A percentile compares a stretch with the other conserved stretches of the same genome.
These are phyloP conservation scores for Rhizopogon salebrosus DNA, from an alignment of 768 basidiomycete genomes.

Conservation along the genomic window DNA sequence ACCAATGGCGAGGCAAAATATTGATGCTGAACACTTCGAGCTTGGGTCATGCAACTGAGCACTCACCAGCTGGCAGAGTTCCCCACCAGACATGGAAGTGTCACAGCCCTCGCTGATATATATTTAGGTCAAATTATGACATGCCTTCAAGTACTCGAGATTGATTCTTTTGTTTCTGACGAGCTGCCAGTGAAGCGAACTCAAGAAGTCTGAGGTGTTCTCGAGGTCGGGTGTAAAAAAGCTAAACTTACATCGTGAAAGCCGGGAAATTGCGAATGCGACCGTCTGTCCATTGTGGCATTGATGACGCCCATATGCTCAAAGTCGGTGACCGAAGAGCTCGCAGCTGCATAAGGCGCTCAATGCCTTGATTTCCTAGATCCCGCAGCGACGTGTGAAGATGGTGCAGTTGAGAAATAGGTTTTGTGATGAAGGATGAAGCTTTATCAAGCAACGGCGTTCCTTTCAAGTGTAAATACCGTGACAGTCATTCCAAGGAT, in stretches of 20 bases:
- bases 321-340: not conserved
- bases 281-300: too few species aligned
- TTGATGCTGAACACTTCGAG: slow-evolving; percentile 16
- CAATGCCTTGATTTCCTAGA: not conserved
- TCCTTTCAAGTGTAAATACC: not conserved
- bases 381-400: not conserved
- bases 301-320: not conserved
- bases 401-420: not conserved
- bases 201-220: not conserved
- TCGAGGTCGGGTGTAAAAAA: not conserved
- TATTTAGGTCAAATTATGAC: not conserved
- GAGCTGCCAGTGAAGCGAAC: not conserved
- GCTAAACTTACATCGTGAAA: not conserved
- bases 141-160: not conserved
- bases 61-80: slow-evolving; percentile 9
- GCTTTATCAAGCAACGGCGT: not conserved
- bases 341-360: not conserved
- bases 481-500: too few species aligned
- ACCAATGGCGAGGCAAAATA: slow-evolving; percentile 10
- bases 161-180: not conserved
- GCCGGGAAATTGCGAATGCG: too few species aligned
- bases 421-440: not conserved
- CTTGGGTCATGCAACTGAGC: slow-evolving; percentile 21
- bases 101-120: slow-evolving; percentile 6
- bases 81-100: slow-evolving; percentile 12